A percentile compares a stretch with the other conserved stretches of the same genome.
These are phyloP conservation scores for Suillus subalutaceus DNA, from an alignment of 768 basidiomycete genomes.

Conservation along the genomic window DNA sequence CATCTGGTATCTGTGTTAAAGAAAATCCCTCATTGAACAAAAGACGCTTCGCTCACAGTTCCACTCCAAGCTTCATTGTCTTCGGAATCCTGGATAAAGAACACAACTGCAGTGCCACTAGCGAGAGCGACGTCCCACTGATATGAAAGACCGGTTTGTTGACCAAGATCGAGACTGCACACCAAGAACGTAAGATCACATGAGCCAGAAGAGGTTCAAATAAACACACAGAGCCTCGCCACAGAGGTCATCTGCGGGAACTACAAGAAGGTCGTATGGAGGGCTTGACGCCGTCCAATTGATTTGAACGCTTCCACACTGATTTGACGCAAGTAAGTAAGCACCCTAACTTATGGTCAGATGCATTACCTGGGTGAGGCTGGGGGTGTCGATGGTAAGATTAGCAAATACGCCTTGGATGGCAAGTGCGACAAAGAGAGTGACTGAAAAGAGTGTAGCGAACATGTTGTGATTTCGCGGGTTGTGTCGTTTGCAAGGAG, in stretches of 20 bases:
- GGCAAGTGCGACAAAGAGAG: constrained; percentile 65
- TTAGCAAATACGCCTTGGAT: constrained; percentile 54
- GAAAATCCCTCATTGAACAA: neutral
- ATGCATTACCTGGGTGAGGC: constrained; percentile 50
- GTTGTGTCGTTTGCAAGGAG: neutral
- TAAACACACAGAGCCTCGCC: constrained; percentile 57
- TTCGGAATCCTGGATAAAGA: constrained; percentile 55
- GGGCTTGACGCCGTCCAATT: constrained; percentile 50
- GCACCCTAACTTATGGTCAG: neutral
- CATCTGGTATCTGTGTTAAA: constrained; percentile 29
- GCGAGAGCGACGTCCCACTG: constrained; percentile 46
- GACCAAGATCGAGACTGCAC: constrained; percentile 60
- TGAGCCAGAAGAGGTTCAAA: neutral
- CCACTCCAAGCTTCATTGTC: constrained; percentile 71
- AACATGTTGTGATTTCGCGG: constrained; percentile 52
- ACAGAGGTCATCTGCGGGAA: constrained; percentile 56
- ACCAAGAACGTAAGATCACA: constrained; percentile 11
- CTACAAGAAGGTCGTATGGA: constrained; percentile 65
- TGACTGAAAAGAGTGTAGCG: constrained; percentile 74
- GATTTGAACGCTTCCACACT: constrained; percentile 59
- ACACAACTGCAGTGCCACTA: constrained; percentile 48
- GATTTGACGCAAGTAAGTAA: constrained; percentile 10
- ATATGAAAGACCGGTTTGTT: constrained; percentile 46
- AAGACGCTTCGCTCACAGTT: constrained; percentile 42
- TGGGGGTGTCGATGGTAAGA: constrained; percentile 55